phyloP scores from a whole-genome alignment of 1,284 basidiomycete species.

The Apiotrichum gracile region DNA sequence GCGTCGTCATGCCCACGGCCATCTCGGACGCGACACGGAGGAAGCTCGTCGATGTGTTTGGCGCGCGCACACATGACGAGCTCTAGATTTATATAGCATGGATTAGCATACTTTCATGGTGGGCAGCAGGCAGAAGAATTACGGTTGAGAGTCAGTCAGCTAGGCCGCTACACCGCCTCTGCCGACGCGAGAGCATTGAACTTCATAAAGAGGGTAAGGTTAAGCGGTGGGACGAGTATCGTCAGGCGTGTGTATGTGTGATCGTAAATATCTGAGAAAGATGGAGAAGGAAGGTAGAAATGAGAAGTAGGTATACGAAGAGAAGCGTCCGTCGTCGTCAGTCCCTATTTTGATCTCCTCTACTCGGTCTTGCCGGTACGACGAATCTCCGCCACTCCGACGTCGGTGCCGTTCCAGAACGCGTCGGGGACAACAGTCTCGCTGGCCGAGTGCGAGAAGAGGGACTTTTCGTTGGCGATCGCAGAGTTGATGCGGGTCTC shows the following conservation, averaged over 20 bases:
- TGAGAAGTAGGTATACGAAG: neutral
- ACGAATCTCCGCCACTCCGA: conserved; percentile 35
- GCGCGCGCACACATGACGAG: neutral
- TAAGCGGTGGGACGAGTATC: no score
- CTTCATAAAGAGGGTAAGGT: no score
- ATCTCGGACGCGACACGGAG: conserved; percentile 60
- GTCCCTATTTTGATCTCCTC: no score
- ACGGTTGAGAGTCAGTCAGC: no score
- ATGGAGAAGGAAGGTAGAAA: neutral
- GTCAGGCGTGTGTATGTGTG: no score
- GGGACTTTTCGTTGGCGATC: neutral
- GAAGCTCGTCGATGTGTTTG: conserved; percentile 36
- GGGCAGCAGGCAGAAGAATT: no score
- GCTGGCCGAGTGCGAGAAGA: neutral
- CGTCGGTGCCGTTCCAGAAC: conserved; percentile 42
- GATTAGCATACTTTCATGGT: neutral
- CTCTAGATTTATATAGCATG: neutral
- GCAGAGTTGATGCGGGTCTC: neutral
- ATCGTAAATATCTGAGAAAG: neutral
- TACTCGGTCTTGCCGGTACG: conserved; percentile 33
- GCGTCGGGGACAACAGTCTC: conserved; percentile 8
- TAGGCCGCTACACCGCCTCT: no score
- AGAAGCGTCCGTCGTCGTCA: no score
- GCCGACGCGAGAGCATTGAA: no score
- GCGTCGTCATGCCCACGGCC: conserved; percentile 71